Base-by-base conservation (phyloP, 2,329 filamentous ascomycete species). In the Tolypocladium guangdongense region DNA sequence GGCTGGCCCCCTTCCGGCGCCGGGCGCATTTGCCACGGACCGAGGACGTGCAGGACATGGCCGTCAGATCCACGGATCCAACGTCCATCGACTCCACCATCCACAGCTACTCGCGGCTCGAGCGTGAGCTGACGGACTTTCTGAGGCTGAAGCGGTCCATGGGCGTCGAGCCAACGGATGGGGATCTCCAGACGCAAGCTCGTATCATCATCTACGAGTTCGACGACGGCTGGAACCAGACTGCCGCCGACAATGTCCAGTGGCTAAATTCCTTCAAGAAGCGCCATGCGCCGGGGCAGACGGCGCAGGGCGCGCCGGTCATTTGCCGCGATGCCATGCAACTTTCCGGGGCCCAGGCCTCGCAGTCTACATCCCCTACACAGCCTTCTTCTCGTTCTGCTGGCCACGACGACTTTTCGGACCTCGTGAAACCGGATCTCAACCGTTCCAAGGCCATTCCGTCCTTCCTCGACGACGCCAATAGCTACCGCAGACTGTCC, bases 221-320 rank as follows among this genome's bases (percentile, higher is more conserved):
- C 54, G 79, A 83, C 51, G 81, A 84, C 58, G 75, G 75, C 11
- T 84, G 81, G 80, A 84, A 84, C 57, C 81, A 83, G 60, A 85
- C 81, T 1, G 77, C 76, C 0, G 78, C 80, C 3, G 81, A 85
- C 57, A 79, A 81, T 55, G 57, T 68, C 3, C 64, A 71, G 4
- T 83, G 80, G 77, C 68, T 84, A 1, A 63, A 68, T 4, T 67
- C 72, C 14, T 84, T 84, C 66, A 77, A 73, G 55, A 64, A 70
- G 41, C 72, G 77, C 50, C 75, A 81, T 56, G 56, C 65, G 50
- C 52, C 62, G 27, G 52, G 60, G 2, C 53, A 55, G 4, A 38
- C 37, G 16, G 46, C 43, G 38, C 14, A 47, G 48, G 12, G 47
- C 7, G n/a, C n/a, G 3, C 33, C 47, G 3, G 47, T 18, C 47